Conservation (phyloP, 192 early-diverging fungal species). For the Glomus cerebriforme region DNA sequence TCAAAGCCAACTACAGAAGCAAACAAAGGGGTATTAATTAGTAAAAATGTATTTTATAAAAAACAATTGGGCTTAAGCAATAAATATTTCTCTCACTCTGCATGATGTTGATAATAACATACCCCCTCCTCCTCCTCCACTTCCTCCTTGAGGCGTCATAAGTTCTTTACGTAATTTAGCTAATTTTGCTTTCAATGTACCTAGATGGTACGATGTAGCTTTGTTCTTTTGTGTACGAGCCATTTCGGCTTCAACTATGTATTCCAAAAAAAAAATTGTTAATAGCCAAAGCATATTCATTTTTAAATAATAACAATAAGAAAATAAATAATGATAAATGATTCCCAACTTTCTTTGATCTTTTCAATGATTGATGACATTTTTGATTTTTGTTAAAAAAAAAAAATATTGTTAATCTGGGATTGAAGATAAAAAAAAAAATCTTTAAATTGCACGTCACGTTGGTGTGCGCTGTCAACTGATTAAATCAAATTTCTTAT, state of each 20-base stretch:
- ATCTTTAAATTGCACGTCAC: too few relatives aligned
- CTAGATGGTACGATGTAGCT: slow-evolving; percentile 94
- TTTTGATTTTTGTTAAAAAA: background rate
- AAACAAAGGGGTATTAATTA: background rate
- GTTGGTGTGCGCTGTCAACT: too few relatives aligned
- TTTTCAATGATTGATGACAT: background rate
- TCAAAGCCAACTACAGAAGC: slow-evolving; percentile 81
- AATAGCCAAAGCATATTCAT: too few relatives aligned
- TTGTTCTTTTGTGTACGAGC: slow-evolving; percentile 94
- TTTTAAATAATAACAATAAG: background rate
- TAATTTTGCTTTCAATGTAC: slow-evolving; percentile 93
- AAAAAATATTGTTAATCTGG: too few relatives aligned
- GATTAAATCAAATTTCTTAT: too few relatives aligned
- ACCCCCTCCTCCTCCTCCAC: slow-evolving; percentile 82
- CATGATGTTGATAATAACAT: slow-evolving; percentile 32
- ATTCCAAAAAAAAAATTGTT: background rate
- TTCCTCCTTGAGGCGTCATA: slow-evolving; percentile 80
- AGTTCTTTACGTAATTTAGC: slow-evolving; percentile 96
- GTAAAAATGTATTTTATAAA: background rate
- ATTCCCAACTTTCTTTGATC: slow-evolving; percentile 14
- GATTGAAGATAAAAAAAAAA: too few relatives aligned
- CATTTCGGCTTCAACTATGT: slow-evolving; percentile 74
- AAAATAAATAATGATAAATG: background rate
- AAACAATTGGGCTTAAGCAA: too few relatives aligned
- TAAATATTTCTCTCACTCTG: too few relatives aligned